These are phyloP conservation scores for Aspergillus felis DNA, from an alignment of 2,329 filamentous ascomycete species.

Conservation along the genomic window DNA sequence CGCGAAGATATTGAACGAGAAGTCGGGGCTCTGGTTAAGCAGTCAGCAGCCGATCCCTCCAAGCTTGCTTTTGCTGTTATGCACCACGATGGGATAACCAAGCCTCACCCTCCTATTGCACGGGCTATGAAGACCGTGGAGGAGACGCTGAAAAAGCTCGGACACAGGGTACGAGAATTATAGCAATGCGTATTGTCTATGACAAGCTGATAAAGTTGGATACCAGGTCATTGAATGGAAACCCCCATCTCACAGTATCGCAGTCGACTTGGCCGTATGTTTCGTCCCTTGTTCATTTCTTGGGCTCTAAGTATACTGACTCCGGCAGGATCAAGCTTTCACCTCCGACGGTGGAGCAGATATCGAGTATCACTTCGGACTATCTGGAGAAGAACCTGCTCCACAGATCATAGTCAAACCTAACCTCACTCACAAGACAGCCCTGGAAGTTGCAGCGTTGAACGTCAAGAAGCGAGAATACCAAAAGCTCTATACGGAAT, in stretches of 20 bases:
- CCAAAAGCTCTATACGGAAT: conserved; percentile 59
- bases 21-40: conserved; percentile 37
- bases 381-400: conserved; percentile 54
- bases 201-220: neutral
- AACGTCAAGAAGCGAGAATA: conserved; percentile 54
- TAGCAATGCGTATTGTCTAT: neutral
- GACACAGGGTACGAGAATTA: conserved; percentile 42
- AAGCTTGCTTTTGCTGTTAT: conserved; percentile 55
- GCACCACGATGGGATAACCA: conserved; percentile 48
- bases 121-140: conserved; percentile 52
- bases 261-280: conserved; percentile 40
- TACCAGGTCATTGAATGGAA: conserved; percentile 54
- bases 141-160: conserved; percentile 47
- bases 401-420: conserved; percentile 38
- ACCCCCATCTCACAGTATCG: conserved; percentile 48
- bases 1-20: conserved; percentile 44
- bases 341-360: conserved; percentile 49
- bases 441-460: conserved; percentile 42
- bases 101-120: conserved; percentile 55
- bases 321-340: conserved; percentile 18
- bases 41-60: conserved; percentile 23
- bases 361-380: conserved; percentile 46
- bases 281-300: neutral
- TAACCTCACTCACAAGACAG: conserved; percentile 35
- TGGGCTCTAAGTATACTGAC: conserved; percentile 8